phyloP scores from a whole-genome alignment of 768 basidiomycete genomes.

The Tricholoma bakamatsutake region DNA sequence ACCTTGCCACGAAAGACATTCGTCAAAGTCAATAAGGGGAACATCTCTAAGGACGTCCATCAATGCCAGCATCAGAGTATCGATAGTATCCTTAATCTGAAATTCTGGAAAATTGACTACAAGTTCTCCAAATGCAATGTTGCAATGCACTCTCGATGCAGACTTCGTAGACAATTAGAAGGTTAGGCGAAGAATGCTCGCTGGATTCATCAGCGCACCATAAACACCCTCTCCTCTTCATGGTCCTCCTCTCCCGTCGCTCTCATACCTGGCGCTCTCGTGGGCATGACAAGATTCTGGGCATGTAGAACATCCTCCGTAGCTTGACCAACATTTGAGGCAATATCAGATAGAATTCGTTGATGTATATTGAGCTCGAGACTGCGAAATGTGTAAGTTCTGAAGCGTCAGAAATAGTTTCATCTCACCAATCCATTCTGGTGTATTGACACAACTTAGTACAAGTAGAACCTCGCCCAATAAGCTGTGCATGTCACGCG shows the following conservation, averaged over 20 bases:
- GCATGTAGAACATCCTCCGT: conserved; percentile 42
- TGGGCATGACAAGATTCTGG: conserved; percentile 55
- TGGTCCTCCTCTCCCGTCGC: conserved; percentile 20
- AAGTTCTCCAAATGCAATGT: conserved; percentile 79
- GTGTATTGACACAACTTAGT: not conserved
- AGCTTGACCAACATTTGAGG: conserved; percentile 44
- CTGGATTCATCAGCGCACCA: conserved; percentile 7
- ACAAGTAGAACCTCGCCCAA: too few species aligned
- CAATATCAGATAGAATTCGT: conserved; percentile 70
- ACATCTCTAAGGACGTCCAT: conserved; percentile 66
- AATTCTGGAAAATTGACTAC: conserved; percentile 56
- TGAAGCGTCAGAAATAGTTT: not conserved
- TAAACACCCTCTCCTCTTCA: conserved; percentile 38
- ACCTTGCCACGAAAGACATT: conserved; percentile 79
- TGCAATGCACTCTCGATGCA: conserved; percentile 68
- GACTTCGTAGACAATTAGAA: conserved; percentile 35
- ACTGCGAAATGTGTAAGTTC: conserved; percentile 29
- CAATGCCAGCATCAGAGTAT: conserved; percentile 52
- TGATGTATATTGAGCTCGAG: conserved; percentile 77
- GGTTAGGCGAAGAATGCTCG: conserved; percentile 1
- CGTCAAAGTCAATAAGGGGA: conserved; percentile 73
- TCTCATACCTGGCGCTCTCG: conserved; percentile 26
- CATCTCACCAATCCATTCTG: conserved; percentile 45
- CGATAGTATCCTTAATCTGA: conserved; percentile 45
- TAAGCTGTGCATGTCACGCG: not conserved